phyloP scores from a whole-genome alignment of 495 filamentous ascomycete genomes.

The Daldinia bambusicola region DNA sequence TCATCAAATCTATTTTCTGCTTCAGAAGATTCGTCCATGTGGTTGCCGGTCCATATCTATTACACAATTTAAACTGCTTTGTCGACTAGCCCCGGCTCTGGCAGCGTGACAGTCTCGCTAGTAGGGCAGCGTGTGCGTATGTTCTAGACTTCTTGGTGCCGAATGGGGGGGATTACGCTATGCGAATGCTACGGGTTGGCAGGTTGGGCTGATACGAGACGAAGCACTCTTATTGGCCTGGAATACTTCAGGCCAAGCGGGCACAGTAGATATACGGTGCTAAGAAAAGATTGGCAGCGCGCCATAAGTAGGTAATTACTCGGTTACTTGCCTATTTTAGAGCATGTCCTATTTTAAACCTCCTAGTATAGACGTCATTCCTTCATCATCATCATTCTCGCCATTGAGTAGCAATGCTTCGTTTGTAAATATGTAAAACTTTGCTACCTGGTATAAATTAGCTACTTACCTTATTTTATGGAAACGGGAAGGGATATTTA shows the following conservation, averaged over 20 bases:
- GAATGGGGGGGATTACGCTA: constrained; percentile 29
- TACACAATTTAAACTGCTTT: constrained; percentile 31
- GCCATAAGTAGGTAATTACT: not conserved
- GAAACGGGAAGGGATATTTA: not conserved
- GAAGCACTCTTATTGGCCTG: constrained; percentile 16
- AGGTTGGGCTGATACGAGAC: constrained; percentile 16
- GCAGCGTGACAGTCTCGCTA: constrained; percentile 35
- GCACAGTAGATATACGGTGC: constrained; percentile 22
- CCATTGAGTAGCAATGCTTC: constrained; percentile 2
- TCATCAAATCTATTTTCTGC: constrained; percentile 1
- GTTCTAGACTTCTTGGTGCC: constrained; percentile 34
- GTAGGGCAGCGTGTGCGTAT: constrained; percentile 19
- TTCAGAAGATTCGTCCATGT: constrained; percentile 20
- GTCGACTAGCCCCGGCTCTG: constrained; percentile 19
- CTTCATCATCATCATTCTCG: constrained; percentile 23
- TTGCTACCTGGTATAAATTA: not conserved
- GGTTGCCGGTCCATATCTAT: constrained; percentile 14
- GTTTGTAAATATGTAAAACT: constrained; percentile 9
- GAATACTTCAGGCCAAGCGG: constrained; percentile 14
- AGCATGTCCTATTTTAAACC: constrained; percentile 24
- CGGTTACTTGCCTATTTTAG: constrained; percentile 11
- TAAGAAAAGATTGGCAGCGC: constrained; percentile 4
- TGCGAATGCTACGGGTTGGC: constrained; percentile 17
- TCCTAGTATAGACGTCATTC: constrained; percentile 27
- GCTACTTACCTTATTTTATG: not conserved